A percentile compares a stretch with the other conserved stretches of the same genome.
Conservation (phyloP, 2,329 filamentous ascomycete genomes). For the Trichoderma atroviride region DNA sequence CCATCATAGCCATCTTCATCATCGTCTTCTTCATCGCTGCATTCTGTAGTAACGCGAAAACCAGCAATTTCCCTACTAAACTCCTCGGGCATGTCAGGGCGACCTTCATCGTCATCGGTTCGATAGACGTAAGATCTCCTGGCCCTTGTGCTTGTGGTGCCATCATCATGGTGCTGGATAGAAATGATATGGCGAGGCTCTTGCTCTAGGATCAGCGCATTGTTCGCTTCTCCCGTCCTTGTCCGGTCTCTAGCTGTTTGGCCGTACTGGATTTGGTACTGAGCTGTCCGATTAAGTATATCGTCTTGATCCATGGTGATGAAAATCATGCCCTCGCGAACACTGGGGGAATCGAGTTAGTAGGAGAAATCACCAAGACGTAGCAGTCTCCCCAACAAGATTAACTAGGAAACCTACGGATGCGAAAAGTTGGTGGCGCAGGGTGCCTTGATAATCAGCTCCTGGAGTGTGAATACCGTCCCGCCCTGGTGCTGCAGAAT, state of each 20-base stretch:
- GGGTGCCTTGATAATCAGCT: conserved; percentile 85
- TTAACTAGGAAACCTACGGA: conserved; percentile 63
- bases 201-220: conserved; percentile 25
- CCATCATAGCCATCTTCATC: conserved; percentile 39
- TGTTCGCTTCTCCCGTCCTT: conserved; percentile 30
- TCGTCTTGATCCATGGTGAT: conserved; percentile 83
- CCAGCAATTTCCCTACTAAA: conserved; percentile 53
- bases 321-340: conserved; percentile 91
- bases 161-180: conserved; percentile 56
- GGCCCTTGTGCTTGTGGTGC: conserved; percentile 51
- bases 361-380: conserved; percentile 32
- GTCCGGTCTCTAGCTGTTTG: conserved; percentile 31
- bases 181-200: conserved; percentile 49
- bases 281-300: conserved; percentile 69
- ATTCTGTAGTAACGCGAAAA: conserved; percentile 61
- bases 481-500: conserved; percentile 79
- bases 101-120: conserved; percentile 44
- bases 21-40: conserved; percentile 61
- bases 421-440: conserved; percentile 74
- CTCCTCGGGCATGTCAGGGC: conserved; percentile 60
- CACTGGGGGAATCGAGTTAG: conserved; percentile 51
- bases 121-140: conserved; percentile 50
- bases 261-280: conserved; percentile 73
- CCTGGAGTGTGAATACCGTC: conserved; percentile 79
- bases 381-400: neutral